These are phyloP conservation scores for Rhizophagus clarus DNA, from an alignment of 192 early-diverging fungal genomes.

Conservation along the genomic window DNA sequence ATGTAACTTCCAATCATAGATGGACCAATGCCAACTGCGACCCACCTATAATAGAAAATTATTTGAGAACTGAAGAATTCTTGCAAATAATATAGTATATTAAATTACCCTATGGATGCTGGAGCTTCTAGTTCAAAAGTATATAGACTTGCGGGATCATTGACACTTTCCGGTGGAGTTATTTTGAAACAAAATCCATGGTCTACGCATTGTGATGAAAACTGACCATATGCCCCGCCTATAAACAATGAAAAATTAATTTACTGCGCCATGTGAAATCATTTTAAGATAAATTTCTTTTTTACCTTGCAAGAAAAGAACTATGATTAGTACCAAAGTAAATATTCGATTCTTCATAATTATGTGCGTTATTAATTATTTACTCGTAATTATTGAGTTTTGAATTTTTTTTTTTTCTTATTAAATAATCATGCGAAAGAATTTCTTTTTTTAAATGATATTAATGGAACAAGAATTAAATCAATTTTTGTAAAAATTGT, in stretches of 20 bases:
- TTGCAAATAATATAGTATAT: not conserved
- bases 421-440: not conserved
- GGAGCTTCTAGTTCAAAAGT: not conserved
- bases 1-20: conserved; percentile 1
- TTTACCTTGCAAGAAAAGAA: not conserved
- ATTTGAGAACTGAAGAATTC: no score
- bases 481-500: no score
- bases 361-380: not conserved
- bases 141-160: not conserved
- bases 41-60: not conserved
- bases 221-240: not conserved
- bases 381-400: no score
- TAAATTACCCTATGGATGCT: not conserved
- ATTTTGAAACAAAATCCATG: not conserved
- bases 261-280: not conserved
- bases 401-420: not conserved
- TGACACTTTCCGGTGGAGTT: not conserved
- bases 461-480: no score
- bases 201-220: not conserved
- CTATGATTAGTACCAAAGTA: not conserved
- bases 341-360: not conserved
- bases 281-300: not conserved
- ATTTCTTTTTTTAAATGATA: not conserved
- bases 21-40: not conserved
- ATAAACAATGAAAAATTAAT: not conserved